Conservation (phyloP, 2,329 filamentous ascomycete genomes). For the Penicillium concentricum region DNA sequence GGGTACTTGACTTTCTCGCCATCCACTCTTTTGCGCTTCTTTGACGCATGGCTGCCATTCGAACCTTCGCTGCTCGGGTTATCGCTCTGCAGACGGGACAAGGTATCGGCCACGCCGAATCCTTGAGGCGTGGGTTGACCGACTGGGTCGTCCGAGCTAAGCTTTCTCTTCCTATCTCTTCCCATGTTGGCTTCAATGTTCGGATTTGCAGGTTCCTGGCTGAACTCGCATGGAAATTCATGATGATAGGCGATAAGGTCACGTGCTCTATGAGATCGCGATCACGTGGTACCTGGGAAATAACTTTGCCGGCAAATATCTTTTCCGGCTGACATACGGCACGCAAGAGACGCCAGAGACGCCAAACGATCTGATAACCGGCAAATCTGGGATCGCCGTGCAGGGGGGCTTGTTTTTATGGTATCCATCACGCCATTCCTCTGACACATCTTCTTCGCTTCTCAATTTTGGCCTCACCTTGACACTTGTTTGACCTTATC, state of each 20-base stretch:
- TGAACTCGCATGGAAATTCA: background rate
- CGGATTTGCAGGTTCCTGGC: background rate
- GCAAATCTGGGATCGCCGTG: constrained; percentile 20
- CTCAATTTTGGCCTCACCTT: background rate
- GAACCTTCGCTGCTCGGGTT: constrained; percentile 5
- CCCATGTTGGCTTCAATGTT: constrained; percentile 20
- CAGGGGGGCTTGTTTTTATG: constrained; percentile 2
- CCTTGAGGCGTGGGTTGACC: constrained; percentile 16
- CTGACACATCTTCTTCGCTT: constrained; percentile 9
- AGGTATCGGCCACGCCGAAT: constrained; percentile 33
- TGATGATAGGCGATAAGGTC: constrained; percentile 18
- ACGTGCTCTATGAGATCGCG: rapidly evolving
- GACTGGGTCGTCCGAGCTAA: constrained; percentile 27
- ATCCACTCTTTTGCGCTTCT: constrained; percentile 33
- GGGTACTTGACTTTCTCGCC: constrained; percentile 52
- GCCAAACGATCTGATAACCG: constrained; percentile 34
- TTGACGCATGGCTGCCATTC: constrained; percentile 13
- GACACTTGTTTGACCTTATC: background rate
- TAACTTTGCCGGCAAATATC: too few species aligned
- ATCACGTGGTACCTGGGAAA: background rate
- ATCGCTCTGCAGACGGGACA: constrained; percentile 31
- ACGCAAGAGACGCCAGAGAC: background rate
- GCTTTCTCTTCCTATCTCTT: constrained; percentile 35
- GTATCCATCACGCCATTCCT: constrained; percentile 25
- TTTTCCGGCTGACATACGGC: background rate